Percentiles rank a stretch among this genome's conserved stretches.
Evolutionary conservation across 441 rosid species (phyloP).

Genomic region (Populus hybrid): DNA sequence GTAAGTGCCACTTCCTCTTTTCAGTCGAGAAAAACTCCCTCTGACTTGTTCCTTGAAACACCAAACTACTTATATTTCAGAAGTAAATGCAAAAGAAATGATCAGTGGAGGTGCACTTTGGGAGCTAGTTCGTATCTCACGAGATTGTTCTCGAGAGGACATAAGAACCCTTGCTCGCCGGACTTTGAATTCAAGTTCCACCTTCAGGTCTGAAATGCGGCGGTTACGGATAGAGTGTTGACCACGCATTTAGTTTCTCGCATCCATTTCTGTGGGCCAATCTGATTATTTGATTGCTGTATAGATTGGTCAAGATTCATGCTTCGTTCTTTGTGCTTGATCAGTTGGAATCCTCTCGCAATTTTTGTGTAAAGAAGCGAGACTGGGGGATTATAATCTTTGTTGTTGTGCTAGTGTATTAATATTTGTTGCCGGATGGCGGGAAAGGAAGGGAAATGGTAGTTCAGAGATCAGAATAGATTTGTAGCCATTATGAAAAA

Average conservation of each 20-base stretch:
- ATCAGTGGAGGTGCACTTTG: constrained; percentile 92
- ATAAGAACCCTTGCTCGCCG: constrained; percentile 79
- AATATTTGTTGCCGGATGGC: not conserved
- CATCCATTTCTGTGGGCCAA: not conserved
- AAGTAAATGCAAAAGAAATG: constrained; percentile 93
- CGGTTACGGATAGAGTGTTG: constrained; percentile 74
- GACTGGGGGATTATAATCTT: not conserved
- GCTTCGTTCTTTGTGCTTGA: not conserved
- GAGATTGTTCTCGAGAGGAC: constrained; percentile 94
- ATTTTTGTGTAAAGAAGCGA: constrained; percentile 19
- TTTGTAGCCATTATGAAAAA: not conserved
- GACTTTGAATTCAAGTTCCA: constrained; percentile 69
- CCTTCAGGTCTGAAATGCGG: constrained; percentile 74
- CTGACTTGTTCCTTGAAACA: constrained; percentile 1
- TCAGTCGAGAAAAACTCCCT: not conserved
- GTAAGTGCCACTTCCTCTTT: constrained; percentile 36
- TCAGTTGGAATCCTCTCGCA: constrained; percentile 6
- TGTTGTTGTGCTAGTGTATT: constrained; percentile 3
- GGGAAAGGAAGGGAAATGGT: not conserved
- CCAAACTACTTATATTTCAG: constrained; percentile 40
- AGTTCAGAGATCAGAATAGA: not conserved
- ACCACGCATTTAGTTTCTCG: constrained; percentile 13
- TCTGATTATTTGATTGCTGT: constrained; percentile 4
- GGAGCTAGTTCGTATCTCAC: constrained; percentile 93
- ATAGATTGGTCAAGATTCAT: constrained; percentile 12